These are phyloP conservation scores for Hordeum marinum DNA, from an alignment of 176 grass and related monocot species.

Conservation along the genomic window DNA sequence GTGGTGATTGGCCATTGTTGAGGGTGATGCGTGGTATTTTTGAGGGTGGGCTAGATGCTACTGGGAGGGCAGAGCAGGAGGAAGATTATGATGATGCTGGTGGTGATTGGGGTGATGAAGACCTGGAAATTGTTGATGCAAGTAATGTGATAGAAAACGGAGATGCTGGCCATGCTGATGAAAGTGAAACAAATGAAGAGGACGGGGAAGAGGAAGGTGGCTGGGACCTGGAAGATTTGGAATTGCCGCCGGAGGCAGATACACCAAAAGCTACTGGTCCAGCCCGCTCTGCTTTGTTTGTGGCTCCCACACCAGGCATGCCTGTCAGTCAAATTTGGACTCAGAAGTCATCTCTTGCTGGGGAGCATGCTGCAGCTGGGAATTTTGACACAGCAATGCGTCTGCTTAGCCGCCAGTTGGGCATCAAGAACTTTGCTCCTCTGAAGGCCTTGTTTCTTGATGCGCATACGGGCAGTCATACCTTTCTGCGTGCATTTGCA, in stretches of 20 bases:
- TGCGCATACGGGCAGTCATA: constrained; percentile 60
- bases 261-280: constrained; percentile 48
- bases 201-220: constrained; percentile 72
- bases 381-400: constrained; percentile 90
- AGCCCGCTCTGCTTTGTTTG: constrained; percentile 44
- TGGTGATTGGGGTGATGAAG: constrained; percentile 84
- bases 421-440: constrained; percentile 78
- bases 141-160: constrained; percentile 59
- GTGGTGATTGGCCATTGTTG: constrained; percentile 77
- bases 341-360: constrained; percentile 84
- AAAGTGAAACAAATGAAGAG: constrained; percentile 48
- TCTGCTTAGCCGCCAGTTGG: constrained; percentile 69
- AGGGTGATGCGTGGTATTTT: constrained; percentile 88
- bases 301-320: constrained; percentile 66
- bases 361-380: constrained; percentile 76
- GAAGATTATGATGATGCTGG: constrained; percentile 64
- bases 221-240: constrained; percentile 92
- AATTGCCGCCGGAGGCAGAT: constrained; percentile 59
- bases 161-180: constrained; percentile 39
- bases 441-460: constrained; percentile 70
- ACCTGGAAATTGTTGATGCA: constrained; percentile 61
- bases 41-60: constrained; percentile 65
- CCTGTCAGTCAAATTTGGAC: constrained; percentile 81
- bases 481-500: constrained; percentile 55
- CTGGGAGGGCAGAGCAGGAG: constrained; percentile 47